phyloP scores from a whole-genome alignment of 2,329 filamentous ascomycete genomes.

The Paecilomyces niveus region DNA sequence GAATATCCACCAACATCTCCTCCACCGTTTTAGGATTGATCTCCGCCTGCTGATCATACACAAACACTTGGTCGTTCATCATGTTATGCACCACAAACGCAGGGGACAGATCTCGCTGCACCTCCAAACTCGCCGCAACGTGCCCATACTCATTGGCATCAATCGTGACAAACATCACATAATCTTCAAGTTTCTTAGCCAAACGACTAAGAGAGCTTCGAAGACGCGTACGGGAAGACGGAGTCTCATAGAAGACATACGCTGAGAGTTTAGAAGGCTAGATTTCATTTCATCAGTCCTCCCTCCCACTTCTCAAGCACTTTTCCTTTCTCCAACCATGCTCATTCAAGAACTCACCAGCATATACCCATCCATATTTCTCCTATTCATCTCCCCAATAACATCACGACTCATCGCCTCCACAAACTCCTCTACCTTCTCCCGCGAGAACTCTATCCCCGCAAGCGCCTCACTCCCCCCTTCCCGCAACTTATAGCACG shows the following conservation, averaged over 20 bases:
- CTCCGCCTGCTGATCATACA: not conserved
- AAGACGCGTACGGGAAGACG: not conserved
- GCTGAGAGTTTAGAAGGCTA: not conserved
- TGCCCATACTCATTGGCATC: constrained; percentile 42
- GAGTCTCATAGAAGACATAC: not conserved
- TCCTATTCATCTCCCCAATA: not conserved
- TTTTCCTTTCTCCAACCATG: not conserved
- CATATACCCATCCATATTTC: not conserved
- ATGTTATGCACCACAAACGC: constrained; percentile 34
- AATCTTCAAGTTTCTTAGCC: constrained; percentile 42
- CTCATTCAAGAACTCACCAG: not conserved
- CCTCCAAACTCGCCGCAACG: constrained; percentile 32
- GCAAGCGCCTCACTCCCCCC: constrained; percentile 21
- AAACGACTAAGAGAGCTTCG: constrained; percentile 26
- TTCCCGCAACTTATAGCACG: constrained; percentile 39
- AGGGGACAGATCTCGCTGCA: constrained; percentile 29
- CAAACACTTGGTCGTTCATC: not conserved
- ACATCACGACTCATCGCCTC: not conserved
- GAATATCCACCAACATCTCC: not conserved
- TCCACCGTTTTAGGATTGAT: not conserved
- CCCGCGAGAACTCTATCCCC: not conserved
- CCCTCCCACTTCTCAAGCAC: not conserved
- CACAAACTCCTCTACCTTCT: not conserved
- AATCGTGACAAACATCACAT: constrained; percentile 44
- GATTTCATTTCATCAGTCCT: not conserved